These are phyloP conservation scores for Prunella vulgaris DNA, from an alignment of 257 asterid genomes.

Conservation along the genomic window DNA sequence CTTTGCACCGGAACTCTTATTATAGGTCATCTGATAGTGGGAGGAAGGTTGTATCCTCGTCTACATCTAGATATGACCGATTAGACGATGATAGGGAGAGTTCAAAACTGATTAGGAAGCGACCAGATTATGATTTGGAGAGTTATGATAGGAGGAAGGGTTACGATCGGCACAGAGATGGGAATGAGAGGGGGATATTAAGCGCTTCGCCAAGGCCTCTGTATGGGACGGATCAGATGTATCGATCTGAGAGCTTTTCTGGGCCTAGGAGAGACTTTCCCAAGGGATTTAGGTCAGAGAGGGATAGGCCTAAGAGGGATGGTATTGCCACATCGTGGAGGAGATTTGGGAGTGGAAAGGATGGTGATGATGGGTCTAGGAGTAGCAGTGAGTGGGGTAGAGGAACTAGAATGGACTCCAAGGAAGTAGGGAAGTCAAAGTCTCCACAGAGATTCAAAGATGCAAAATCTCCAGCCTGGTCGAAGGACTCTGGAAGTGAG, in stretches of 20 bases:
- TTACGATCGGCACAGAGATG: constrained; percentile 64
- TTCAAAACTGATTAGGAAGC: constrained; percentile 58
- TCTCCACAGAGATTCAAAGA: constrained; percentile 59
- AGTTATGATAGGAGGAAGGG: constrained; percentile 68
- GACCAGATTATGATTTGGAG: constrained; percentile 65
- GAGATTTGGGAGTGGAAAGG: constrained; percentile 69
- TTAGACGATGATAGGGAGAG: constrained; percentile 76
- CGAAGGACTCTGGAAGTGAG: constrained; percentile 94
- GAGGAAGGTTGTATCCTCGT: constrained; percentile 64
- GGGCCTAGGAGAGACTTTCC: constrained; percentile 89
- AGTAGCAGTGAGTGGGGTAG: constrained; percentile 56
- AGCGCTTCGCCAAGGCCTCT: constrained; percentile 73
- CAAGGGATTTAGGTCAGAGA: constrained; percentile 90
- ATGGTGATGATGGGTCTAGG: constrained; percentile 62
- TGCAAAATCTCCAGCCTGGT: constrained; percentile 83
- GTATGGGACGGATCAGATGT: constrained; percentile 61
- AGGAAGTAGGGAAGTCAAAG: constrained; percentile 56
- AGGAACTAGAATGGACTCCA: constrained; percentile 48
- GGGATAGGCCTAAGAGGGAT: constrained; percentile 85
- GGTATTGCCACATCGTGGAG: constrained; percentile 88
- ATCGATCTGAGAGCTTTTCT: constrained; percentile 82
- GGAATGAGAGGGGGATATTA: constrained; percentile 55
- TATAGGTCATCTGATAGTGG: constrained; percentile 74
- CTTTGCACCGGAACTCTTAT: constrained; percentile 56
- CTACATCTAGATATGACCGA: constrained; percentile 69